These are phyloP conservation scores for Trametes villosa DNA, from an alignment of 768 basidiomycete genomes.

Conservation along the genomic window DNA sequence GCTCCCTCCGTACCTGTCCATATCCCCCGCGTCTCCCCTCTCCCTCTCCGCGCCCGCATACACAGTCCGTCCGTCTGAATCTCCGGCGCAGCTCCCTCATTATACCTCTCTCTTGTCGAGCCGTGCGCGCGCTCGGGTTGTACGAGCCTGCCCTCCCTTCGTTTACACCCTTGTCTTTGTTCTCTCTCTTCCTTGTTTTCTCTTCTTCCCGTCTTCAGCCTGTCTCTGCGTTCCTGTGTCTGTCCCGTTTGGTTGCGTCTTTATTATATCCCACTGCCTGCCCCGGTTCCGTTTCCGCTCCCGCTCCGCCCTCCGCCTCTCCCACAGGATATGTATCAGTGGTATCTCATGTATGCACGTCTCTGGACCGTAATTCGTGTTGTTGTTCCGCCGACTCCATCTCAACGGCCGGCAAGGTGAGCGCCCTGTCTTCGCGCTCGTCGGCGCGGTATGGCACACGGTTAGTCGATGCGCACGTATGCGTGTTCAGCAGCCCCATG, in stretches of 20 bases:
- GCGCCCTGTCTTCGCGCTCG: not conserved
- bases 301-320: not conserved
- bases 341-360: conserved; percentile 27
- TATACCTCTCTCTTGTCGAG: conserved; percentile 23
- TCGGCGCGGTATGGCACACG: not conserved
- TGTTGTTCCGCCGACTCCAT: conserved; percentile 5
- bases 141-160: conserved; percentile 1
- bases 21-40: not conserved
- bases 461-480: not conserved
- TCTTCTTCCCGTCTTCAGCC: not conserved
- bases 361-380: conserved; percentile 23
- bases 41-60: not conserved
- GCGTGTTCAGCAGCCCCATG: not conserved
- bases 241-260: not conserved
- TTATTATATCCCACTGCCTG: conserved; percentile 8
- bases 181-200: not conserved
- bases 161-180: not conserved
- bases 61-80: conserved; percentile 4
- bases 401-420: not conserved
- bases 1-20: conserved; percentile 1
- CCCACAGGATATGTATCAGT: conserved; percentile 26
- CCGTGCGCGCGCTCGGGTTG: conserved; percentile 18
- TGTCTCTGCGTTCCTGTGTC: not conserved
- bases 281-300: not conserved
- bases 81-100: conserved; percentile 18